These are phyloP conservation scores for Phaeoacremonium minimum DNA, from an alignment of 2,329 filamentous ascomycete genomes.

Conservation along the genomic window DNA sequence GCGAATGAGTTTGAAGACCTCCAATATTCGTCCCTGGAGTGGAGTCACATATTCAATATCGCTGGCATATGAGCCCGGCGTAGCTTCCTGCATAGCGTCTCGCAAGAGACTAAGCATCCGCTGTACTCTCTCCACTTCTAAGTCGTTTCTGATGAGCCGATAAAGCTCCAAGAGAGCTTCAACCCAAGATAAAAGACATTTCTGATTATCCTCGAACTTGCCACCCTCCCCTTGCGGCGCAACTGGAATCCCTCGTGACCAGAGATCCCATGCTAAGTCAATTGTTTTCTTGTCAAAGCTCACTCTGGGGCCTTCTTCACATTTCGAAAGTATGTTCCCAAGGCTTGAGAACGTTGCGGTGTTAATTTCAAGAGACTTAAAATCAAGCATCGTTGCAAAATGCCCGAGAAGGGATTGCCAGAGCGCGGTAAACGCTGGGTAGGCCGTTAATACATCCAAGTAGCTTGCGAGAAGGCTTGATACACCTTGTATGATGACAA, in stretches of 20 bases:
- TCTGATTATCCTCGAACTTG: constrained; percentile 64
- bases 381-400: constrained; percentile 60
- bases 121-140: constrained; percentile 58
- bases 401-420: constrained; percentile 73
- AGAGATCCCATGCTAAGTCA: constrained; percentile 63
- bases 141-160: constrained; percentile 60
- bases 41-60: constrained; percentile 72
- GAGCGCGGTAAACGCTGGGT: constrained; percentile 63
- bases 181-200: constrained; percentile 81
- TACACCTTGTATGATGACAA: constrained; percentile 68
- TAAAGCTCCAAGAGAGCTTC: constrained; percentile 74
- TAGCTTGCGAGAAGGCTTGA: constrained; percentile 72
- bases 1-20: constrained; percentile 62
- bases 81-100: constrained; percentile 66
- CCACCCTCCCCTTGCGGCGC: constrained; percentile 34
- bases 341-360: constrained; percentile 68
- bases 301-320: constrained; percentile 33
- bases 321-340: constrained; percentile 55
- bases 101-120: constrained; percentile 69
- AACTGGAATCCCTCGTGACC: constrained; percentile 62
- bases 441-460: constrained; percentile 64
- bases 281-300: constrained; percentile 48
- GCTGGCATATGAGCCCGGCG: constrained; percentile 61
- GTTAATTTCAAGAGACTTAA: constrained; percentile 64
- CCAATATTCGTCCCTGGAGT: constrained; percentile 66